phyloP scores from a whole-genome alignment of 768 basidiomycete genomes.

The Termitomyces sp. region DNA sequence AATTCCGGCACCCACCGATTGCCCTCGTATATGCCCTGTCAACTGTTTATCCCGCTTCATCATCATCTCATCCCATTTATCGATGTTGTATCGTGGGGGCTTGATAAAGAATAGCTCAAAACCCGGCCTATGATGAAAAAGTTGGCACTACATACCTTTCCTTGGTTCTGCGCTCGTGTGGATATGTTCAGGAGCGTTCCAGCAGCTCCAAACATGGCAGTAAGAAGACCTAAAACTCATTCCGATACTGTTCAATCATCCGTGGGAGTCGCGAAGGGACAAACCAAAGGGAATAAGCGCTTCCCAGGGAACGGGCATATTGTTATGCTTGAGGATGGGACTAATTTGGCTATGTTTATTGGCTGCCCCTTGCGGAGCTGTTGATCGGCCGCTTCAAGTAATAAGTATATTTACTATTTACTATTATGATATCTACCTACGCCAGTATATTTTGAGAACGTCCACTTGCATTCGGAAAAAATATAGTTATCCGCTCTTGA shows the following conservation, averaged over 20 bases:
- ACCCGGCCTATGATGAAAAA: neutral
- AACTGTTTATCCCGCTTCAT: constrained; percentile 85
- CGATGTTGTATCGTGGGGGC: constrained; percentile 82
- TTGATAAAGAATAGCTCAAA: constrained; percentile 21
- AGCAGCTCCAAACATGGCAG: constrained; percentile 84
- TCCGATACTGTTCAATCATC: neutral
- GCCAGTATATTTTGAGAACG: no score
- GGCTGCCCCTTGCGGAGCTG: neutral
- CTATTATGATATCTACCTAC: no score
- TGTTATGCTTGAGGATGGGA: constrained; percentile 14
- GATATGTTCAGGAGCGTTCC: constrained; percentile 83
- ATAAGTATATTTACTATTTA: no score
- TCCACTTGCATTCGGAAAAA: no score
- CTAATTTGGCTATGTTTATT: constrained; percentile 12
- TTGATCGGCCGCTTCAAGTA: neutral
- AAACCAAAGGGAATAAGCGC: constrained; percentile 93
- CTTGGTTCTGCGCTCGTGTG: constrained; percentile 77
- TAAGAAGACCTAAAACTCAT: constrained; percentile 59
- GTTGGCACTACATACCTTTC: constrained; percentile 57
- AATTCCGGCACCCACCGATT: constrained; percentile 52
- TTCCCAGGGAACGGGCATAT: constrained; percentile 96
- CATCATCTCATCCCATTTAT: constrained; percentile 95
- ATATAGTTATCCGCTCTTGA: no score
- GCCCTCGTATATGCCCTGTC: constrained; percentile 84
- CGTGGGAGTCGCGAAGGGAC: constrained; percentile 3